A percentile compares a stretch with the other conserved stretches of the same genome.
These are phyloP conservation scores for Discostella stelligeroides DNA, from an alignment of 108 stramenopile genomes.

Conservation along the genomic window DNA sequence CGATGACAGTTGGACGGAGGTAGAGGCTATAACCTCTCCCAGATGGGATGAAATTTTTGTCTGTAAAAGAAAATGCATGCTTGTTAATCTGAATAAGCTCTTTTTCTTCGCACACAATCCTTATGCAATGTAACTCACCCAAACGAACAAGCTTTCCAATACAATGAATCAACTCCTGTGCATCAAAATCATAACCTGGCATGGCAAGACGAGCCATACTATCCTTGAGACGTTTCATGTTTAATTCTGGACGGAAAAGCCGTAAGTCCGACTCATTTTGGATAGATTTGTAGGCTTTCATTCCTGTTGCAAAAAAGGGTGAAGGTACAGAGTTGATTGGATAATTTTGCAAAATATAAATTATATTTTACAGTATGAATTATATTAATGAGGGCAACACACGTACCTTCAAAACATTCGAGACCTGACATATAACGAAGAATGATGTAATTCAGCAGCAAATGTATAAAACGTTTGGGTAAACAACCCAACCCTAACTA, in stretches of 20 bases:
- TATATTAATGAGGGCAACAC: not conserved
- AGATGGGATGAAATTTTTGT: constrained; percentile 91
- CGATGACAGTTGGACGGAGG: constrained; percentile 93
- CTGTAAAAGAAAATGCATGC: constrained; percentile 15
- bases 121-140: constrained; percentile 17
- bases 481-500: too few relatives aligned
- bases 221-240: constrained; percentile 81
- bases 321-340: too few relatives aligned
- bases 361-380: too few relatives aligned
- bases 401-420: constrained; percentile 92
- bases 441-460: too few relatives aligned
- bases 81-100: too few relatives aligned
- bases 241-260: constrained; percentile 92
- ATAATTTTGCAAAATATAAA: too few relatives aligned
- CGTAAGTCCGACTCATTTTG: constrained; percentile 48
- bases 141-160: constrained; percentile 75
- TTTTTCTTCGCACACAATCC: not conserved
- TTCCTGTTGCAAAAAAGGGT: constrained; percentile 59
- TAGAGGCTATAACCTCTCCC: constrained; percentile 97
- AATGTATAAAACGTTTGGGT: too few relatives aligned
- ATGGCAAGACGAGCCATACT: constrained; percentile 84
- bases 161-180: constrained; percentile 71
- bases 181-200: constrained; percentile 84
- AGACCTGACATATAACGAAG: constrained; percentile 39
- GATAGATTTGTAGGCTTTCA: constrained; percentile 80